Conservation (phyloP, 2,329 filamentous ascomycete species). For the Cadophora malorum region DNA sequence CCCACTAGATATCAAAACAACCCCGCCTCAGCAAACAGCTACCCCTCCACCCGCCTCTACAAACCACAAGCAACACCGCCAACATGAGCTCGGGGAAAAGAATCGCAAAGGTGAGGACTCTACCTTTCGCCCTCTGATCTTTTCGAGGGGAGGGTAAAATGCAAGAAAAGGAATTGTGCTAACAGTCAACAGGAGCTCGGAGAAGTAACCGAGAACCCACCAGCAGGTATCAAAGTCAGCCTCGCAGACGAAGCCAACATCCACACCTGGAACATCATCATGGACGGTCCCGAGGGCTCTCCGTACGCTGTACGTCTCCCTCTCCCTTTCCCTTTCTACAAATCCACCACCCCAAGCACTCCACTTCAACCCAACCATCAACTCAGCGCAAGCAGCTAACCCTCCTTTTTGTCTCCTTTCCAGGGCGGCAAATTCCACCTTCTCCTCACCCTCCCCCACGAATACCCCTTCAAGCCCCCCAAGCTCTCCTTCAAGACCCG, state of each 20-base stretch:
- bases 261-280: constrained; percentile 70
- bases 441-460: constrained; percentile 68
- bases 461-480: constrained; percentile 78
- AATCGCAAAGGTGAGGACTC: constrained; percentile 39
- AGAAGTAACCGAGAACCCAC: constrained; percentile 62
- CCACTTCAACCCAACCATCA: background rate
- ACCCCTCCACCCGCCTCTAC: constrained; percentile 1
- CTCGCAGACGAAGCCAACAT: constrained; percentile 69
- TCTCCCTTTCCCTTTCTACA: too few species aligned
- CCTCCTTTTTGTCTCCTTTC: background rate
- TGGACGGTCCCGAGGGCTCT: constrained; percentile 70
- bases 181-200: constrained; percentile 58
- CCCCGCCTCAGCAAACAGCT: constrained; percentile 13
- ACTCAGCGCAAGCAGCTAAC: background rate
- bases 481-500: constrained; percentile 73
- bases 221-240: constrained; percentile 60
- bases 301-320: constrained; percentile 64
- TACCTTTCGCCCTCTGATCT: too few species aligned
- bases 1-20: background rate
- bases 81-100: constrained; percentile 41
- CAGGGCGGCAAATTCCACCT: constrained; percentile 71
- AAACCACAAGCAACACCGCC: constrained; percentile 14
- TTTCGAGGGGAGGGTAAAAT: background rate
- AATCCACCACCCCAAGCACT: too few species aligned
- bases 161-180: constrained; percentile 20